Conservation (phyloP, 1,284 basidiomycete species). For the Irpex sp. region DNA sequence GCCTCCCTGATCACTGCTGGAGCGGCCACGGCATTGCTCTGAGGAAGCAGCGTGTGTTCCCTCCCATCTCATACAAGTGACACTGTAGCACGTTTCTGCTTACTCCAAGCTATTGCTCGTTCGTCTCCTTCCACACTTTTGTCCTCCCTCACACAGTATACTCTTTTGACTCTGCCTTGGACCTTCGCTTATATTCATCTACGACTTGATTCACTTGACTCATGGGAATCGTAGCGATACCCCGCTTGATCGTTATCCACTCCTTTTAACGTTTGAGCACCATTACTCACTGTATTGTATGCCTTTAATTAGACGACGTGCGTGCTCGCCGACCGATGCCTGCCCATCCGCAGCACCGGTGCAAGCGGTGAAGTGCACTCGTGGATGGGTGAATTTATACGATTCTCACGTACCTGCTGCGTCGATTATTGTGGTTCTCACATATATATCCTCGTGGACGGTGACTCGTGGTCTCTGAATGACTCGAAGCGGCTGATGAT, state of each 20-base stretch:
- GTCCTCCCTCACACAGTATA: slow-evolving; percentile 6
- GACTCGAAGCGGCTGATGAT: too few relatives aligned
- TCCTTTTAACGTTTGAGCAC: slow-evolving; percentile 11
- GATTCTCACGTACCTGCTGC: background rate
- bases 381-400: background rate
- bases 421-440: background rate
- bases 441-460: background rate
- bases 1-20: slow-evolving; percentile 10
- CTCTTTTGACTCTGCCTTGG: slow-evolving; percentile 5
- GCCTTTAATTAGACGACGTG: background rate
- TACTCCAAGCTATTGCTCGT: background rate
- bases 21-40: slow-evolving; percentile 11
- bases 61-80: background rate
- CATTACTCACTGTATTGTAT: slow-evolving; percentile 2
- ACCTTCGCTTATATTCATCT: slow-evolving; percentile 6
- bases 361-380: background rate
- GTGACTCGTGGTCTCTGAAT: too few relatives aligned
- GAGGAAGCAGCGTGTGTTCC: background rate
- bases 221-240: slow-evolving; percentile 13
- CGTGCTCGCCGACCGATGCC: background rate
- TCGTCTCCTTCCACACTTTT: background rate
- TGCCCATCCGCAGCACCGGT: background rate
- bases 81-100: background rate
- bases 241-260: slow-evolving; percentile 13
- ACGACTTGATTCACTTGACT: background rate